phyloP scores from a whole-genome alignment of 805 yeast genomes.

The Ogataea saltuana region DNA sequence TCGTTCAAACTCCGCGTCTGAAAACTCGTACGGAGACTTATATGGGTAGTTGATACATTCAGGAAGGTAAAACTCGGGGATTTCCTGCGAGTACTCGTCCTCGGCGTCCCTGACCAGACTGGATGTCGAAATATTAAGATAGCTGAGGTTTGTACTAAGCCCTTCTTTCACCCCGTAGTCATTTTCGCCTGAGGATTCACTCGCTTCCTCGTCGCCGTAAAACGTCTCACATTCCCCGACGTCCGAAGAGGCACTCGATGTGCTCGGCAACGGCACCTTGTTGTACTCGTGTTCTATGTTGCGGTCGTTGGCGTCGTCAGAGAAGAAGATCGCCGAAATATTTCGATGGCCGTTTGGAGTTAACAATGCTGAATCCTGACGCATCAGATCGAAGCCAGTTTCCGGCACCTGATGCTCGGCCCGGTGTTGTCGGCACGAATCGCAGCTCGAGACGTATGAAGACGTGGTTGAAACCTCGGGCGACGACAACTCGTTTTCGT shows the following conservation, averaged over 20 bases:
- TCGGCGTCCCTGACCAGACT: constrained; percentile 8
- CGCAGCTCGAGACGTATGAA: constrained; percentile 14
- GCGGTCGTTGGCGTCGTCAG: constrained; percentile 28
- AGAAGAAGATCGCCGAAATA: constrained; percentile 30
- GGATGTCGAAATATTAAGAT: constrained; percentile 20
- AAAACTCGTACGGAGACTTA: constrained; percentile 35
- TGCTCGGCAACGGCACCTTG: constrained; percentile 16
- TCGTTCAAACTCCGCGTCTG: constrained; percentile 36
- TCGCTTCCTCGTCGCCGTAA: background rate
- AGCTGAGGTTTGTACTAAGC: too few relatives aligned
- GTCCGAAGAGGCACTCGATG: constrained; percentile 16
- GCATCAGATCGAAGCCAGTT: background rate
- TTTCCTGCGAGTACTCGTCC: constrained; percentile 34
- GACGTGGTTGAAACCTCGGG: constrained; percentile 16
- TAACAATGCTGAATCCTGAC: too few relatives aligned
- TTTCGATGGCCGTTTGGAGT: too few relatives aligned
- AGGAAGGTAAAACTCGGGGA: constrained; percentile 37
- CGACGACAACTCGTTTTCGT: constrained; percentile 14
- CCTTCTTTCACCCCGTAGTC: too few relatives aligned
- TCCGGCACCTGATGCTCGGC: background rate
- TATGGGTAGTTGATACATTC: constrained; percentile 35
- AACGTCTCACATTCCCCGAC: constrained; percentile 12
- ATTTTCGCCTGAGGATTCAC: too few relatives aligned
- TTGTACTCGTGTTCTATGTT: constrained; percentile 26
- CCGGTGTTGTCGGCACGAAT: constrained; percentile 7